phyloP scores from a whole-genome alignment of 768 basidiomycete genomes.

The Amanita brunnescens region DNA sequence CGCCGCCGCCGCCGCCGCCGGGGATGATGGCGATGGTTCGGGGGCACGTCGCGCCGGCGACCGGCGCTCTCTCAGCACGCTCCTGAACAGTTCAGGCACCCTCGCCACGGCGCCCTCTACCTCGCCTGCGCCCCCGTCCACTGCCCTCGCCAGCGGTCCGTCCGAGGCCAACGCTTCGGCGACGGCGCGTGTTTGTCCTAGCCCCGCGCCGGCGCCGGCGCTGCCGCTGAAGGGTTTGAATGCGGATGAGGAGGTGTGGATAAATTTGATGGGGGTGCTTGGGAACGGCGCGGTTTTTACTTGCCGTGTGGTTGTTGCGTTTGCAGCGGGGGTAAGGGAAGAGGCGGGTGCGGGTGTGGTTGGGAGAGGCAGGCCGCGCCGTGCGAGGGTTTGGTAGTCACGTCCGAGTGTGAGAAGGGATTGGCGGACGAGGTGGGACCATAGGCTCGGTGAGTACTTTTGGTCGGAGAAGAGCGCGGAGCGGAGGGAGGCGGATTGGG shows the following conservation, averaged over 20 bases:
- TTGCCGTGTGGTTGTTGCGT: slow-evolving; percentile 7
- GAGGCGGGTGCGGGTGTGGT: slow-evolving; percentile 13
- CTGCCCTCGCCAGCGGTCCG: slow-evolving; percentile 42
- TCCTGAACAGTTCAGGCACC: slow-evolving; percentile 37
- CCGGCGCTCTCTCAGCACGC: slow-evolving; percentile 12
- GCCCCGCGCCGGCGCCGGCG: not conserved
- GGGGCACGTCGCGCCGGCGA: too few relatives aligned
- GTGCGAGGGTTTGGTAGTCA: slow-evolving; percentile 61
- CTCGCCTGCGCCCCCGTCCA: slow-evolving; percentile 37
- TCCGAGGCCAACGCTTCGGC: slow-evolving; percentile 54
- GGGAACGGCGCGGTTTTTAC: slow-evolving; percentile 18
- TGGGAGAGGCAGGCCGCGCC: slow-evolving; percentile 40
- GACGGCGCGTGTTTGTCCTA: slow-evolving; percentile 27
- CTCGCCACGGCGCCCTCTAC: slow-evolving; percentile 16
- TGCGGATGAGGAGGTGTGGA: not conserved
- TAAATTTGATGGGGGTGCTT: slow-evolving; percentile 29
- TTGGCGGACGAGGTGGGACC: slow-evolving; percentile 52
- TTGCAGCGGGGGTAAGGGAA: not conserved
- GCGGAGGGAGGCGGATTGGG: slow-evolving; percentile 34
- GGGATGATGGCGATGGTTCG: too few relatives aligned
- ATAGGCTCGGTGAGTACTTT: slow-evolving; percentile 54
- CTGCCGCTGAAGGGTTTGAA: not conserved
- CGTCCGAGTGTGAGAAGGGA: slow-evolving; percentile 51
- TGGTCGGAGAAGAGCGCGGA: slow-evolving; percentile 60
- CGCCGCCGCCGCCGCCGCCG: too few relatives aligned